Percentiles rank a stretch among this genome's conserved stretches.
phyloP scores from a whole-genome alignment of 2,329 filamentous ascomycete genomes.

The Colletotrichum liaoningense region DNA sequence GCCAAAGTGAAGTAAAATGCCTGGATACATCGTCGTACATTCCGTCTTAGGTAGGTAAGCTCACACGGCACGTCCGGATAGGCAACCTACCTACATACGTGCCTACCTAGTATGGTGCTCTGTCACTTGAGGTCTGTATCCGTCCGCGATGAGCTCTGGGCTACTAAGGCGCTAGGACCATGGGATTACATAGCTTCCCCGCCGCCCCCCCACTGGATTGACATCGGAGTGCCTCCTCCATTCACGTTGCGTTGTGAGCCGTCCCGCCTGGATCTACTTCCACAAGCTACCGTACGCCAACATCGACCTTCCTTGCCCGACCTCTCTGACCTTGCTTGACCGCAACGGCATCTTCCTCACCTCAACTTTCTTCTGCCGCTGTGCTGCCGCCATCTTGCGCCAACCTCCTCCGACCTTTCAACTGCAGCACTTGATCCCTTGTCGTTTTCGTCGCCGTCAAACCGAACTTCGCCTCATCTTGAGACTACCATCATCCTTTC shows the following conservation, averaged over 20 bases:
- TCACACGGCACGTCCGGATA: no score
- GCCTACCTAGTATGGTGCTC: not conserved
- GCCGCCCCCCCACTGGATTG: conserved; percentile 29
- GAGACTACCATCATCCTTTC: not conserved
- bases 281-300: not conserved
- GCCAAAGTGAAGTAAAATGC: no score
- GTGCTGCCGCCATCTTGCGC: not conserved
- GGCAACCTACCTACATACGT: no score
- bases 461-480: not conserved
- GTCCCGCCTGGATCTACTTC: not conserved
- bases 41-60: no score
- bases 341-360: not conserved
- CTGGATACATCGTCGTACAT: no score
- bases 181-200: conserved; percentile 33
- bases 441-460: not conserved
- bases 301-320: conserved; percentile 6
- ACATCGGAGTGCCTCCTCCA: conserved; percentile 5
- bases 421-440: not conserved
- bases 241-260: not conserved
- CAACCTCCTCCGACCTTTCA: not conserved
- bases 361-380: not conserved
- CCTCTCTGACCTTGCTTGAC: not conserved
- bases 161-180: conserved; percentile 13
- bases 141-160: not conserved
- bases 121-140: no score